Conservation (phyloP, 257 asterid genomes). For the Fraxinus quadrangulata region DNA sequence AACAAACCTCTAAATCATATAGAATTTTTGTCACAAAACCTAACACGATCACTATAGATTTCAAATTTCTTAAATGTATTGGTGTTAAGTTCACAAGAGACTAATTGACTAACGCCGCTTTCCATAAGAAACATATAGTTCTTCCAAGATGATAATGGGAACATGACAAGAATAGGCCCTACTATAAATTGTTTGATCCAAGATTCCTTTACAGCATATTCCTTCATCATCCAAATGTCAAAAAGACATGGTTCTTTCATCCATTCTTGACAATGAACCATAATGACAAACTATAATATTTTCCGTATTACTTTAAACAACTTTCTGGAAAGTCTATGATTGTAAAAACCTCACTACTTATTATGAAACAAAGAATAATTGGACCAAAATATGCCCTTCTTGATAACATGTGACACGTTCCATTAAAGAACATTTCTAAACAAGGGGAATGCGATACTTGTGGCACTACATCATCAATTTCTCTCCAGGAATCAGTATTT, state of each 20-base stretch:
- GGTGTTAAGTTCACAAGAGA: not conserved
- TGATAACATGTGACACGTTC: not conserved
- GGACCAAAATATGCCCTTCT: no score
- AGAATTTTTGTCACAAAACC: no score
- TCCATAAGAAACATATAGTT: not conserved
- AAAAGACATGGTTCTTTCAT: not conserved
- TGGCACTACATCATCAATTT: not conserved
- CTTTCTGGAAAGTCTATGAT: conserved; percentile 2
- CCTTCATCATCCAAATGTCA: conserved; percentile 22
- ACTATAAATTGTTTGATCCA: conserved; percentile 12
- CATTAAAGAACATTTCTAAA: conserved; percentile 6
- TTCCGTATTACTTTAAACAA: not conserved
- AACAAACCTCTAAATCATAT: no score
- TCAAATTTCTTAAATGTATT: not conserved
- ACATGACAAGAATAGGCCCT: not conserved
- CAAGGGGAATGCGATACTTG: not conserved
- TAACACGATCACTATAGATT: not conserved
- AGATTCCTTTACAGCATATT: conserved; percentile 16
- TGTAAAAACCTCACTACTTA: not conserved
- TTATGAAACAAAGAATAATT: not conserved
- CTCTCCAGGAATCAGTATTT: conserved; percentile 8
- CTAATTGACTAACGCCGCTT: not conserved
- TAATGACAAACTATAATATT: not conserved
- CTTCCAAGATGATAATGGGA: not conserved
- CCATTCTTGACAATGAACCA: not conserved